Evolutionary conservation across 208 protist species (phyloP).

Genomic region (Leishmania turanica): DNA sequence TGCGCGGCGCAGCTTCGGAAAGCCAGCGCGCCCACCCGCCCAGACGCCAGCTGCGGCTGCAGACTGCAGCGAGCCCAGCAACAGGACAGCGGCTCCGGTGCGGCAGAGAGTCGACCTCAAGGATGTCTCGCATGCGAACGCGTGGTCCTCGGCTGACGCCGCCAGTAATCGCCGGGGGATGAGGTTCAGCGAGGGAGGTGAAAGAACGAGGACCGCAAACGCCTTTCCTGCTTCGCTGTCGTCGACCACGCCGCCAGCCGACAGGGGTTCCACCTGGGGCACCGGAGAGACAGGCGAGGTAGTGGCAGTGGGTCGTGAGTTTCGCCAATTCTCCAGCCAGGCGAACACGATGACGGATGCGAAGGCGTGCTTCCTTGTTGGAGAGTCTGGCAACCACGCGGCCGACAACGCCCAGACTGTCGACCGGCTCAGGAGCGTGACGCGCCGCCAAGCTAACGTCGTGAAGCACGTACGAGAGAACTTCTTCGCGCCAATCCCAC

Average conservation of each 20-base stretch:
- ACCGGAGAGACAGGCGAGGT: conserved; percentile 2
- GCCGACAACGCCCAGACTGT: conserved; percentile 27
- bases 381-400: background rate
- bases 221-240: background rate
- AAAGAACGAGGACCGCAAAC: background rate
- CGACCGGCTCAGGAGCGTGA: conserved; percentile 31
- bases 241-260: background rate
- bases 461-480: conserved; percentile 44
- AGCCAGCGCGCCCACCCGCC: background rate
- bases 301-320: conserved; percentile 14
- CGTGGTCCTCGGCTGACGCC: background rate
- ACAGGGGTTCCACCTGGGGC: background rate
- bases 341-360: conserved; percentile 2
- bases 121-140: background rate
- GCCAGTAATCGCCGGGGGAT: background rate
- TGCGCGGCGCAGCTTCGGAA: conserved; percentile 7
- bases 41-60: background rate
- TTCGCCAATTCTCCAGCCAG: conserved; percentile 3
- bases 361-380: background rate
- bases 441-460: conserved; percentile 37
- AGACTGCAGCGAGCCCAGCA: background rate
- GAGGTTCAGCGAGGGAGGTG: conserved; percentile 5
- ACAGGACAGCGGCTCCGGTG: background rate
- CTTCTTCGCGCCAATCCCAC: conserved; percentile 64
- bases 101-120: conserved; percentile 43